Evolutionary conservation across 2,329 filamentous ascomycete genomes (phyloP), one percentile per base, ranked within the genome.

Genomic region (Arachnomyces sp.): DNA sequence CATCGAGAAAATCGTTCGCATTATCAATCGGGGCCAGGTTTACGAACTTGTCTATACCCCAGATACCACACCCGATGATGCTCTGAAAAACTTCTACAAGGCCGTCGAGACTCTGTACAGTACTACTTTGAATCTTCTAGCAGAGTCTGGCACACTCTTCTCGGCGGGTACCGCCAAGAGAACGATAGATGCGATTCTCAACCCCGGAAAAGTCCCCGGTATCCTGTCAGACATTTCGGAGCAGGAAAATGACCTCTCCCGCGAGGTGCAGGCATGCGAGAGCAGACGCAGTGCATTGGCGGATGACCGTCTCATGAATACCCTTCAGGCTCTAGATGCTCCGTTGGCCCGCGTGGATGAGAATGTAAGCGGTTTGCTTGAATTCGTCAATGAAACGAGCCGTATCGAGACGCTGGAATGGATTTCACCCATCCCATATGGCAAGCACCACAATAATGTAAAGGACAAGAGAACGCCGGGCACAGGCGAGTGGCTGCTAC

Each of bases 401-500:
- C 39, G 30, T 4, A 34, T 42, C 1, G 14, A 43, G 13, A 38
- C 45, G 9, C 11, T 52, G 12, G 42, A 50, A 14, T 50, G 48
- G 50, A 49, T 51, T 4, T 54, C 52, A 1, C 4, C 37, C 3
- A 36, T 53, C 2, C 46, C 45, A 2, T 51, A 45, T 32, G 42
- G 43, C 6, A 38, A 42, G 9, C 38, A 51, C 21, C 49, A 52
- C 28, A 28, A 45, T 16, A 29, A 31, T 3, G 34, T 45, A 2
- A 35, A 33, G 11, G 40, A 45, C 3, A 38, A 34, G 9, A 38
- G 52, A 11, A 46, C 44, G 0, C 33, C 42, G 3, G 43, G 31
- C 1, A 53, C 52, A 0, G 40, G 51, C 4, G 34, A 47, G 2
- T 54, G 52, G 50, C 11, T 54, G 9, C 16, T 53, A 7, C 16